These are phyloP conservation scores for Ceratocystis albifundus DNA, from an alignment of 2,329 filamentous ascomycete species.

Conservation along the genomic window DNA sequence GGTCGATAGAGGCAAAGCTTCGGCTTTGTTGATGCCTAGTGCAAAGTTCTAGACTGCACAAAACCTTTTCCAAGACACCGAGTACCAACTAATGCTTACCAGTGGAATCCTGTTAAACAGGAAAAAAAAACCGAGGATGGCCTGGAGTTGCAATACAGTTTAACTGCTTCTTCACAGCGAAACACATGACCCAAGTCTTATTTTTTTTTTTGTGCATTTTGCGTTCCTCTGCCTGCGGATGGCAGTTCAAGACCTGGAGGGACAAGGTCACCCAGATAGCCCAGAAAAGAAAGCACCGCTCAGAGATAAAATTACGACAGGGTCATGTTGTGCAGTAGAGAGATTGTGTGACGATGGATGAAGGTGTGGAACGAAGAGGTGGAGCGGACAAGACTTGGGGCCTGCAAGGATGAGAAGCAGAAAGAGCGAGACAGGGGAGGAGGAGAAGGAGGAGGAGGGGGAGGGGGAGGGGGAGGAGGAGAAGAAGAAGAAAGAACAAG, in stretches of 20 bases:
- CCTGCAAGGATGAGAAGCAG: background rate
- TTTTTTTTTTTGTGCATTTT: too few relatives aligned
- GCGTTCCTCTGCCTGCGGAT: too few relatives aligned
- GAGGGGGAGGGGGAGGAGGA: background rate
- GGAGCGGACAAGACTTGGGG: background rate
- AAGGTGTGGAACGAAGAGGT: background rate
- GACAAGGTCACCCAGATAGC: too few relatives aligned
- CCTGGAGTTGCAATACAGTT: background rate
- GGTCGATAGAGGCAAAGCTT: background rate
- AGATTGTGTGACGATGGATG: slow-evolving; percentile 7
- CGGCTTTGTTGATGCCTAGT: background rate
- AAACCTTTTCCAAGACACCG: background rate
- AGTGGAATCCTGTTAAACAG: background rate
- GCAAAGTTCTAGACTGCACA: background rate
- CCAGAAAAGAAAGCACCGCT: background rate
- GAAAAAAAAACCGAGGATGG: background rate
- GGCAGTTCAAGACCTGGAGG: too few relatives aligned
- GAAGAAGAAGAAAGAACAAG: background rate
- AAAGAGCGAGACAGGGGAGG: background rate
- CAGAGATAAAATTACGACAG: background rate
- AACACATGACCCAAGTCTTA: too few relatives aligned
- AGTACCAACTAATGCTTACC: background rate
- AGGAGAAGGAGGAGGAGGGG: background rate
- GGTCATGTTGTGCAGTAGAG: background rate
- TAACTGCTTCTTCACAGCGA: background rate